Evolutionary conservation across 441 rosid species (phyloP).

Genomic region (Flueggea neowawraea): DNA sequence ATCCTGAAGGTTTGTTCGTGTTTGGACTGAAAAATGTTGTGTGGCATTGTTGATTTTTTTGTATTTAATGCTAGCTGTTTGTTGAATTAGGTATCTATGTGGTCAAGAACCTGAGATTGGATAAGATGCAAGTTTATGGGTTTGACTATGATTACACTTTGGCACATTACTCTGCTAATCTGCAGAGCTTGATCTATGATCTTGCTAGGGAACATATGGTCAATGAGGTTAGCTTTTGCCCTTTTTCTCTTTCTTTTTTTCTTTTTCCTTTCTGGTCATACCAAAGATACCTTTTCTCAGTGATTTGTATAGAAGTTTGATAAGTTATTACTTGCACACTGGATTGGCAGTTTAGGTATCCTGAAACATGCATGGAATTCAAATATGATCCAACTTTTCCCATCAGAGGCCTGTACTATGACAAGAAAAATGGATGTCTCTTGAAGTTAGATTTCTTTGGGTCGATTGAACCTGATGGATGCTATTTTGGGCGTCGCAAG

Average conservation of each 20-base stretch:
- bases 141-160: constrained; percentile 93
- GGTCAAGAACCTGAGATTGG: constrained; percentile 84
- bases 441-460: constrained; percentile 98
- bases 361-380: constrained; percentile 66
- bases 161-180: constrained; percentile 81
- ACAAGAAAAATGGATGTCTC: constrained; percentile 80
- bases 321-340: constrained; percentile 1
- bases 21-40: no score
- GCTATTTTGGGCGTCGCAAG: constrained; percentile 92
- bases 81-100: constrained; percentile 69
- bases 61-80: neutral
- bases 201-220: constrained; percentile 91
- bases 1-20: constrained; percentile 56
- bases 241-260: neutral
- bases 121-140: constrained; percentile 82
- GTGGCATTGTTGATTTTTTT: no score
- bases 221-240: constrained; percentile 61
- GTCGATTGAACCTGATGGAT: constrained; percentile 92
- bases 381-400: constrained; percentile 87
- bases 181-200: constrained; percentile 91
- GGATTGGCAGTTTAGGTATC: constrained; percentile 73
- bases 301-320: neutral
- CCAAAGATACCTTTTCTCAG: neutral
- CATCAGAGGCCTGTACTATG: constrained; percentile 87
- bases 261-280: neutral